phyloP scores from a whole-genome alignment of 176 grass and related monocot species.

The Stipa capillata region DNA sequence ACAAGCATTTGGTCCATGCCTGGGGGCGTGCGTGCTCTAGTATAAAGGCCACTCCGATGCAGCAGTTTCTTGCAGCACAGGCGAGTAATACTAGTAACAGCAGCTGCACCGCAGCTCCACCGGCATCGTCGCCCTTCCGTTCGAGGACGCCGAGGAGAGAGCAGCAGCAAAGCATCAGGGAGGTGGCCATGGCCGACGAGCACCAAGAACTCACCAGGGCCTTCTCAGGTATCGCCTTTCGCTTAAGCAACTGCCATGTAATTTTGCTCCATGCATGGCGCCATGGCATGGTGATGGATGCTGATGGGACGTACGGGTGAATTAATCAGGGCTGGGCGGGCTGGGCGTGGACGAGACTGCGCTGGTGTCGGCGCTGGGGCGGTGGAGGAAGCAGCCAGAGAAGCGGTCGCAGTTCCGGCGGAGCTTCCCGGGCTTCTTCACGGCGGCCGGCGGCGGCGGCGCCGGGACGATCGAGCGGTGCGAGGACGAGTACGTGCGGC shows the following conservation, averaged over 20 bases:
- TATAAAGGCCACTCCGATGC: conserved; percentile 15
- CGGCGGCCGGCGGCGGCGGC: conserved; percentile 13
- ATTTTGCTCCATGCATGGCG: no score
- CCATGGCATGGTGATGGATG: no score
- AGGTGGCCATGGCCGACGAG: conserved; percentile 50
- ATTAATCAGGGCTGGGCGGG: conserved; percentile 55
- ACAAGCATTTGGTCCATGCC: background rate
- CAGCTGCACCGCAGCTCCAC: conserved; percentile 10
- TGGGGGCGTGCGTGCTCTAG: background rate
- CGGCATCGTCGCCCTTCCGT: background rate
- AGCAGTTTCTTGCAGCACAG: conserved; percentile 28
- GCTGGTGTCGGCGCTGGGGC: conserved; percentile 41
- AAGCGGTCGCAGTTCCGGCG: conserved; percentile 40
- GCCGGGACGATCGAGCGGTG: conserved; percentile 54
- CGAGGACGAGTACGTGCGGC: conserved; percentile 53
- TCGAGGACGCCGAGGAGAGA: conserved; percentile 17
- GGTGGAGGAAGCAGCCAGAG: conserved; percentile 67
- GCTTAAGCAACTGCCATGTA: no score
- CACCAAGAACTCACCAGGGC: conserved; percentile 50
- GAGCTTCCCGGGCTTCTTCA: conserved; percentile 56
- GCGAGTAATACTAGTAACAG: background rate
- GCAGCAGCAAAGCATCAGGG: background rate
- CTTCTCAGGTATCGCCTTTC: conserved; percentile 91
- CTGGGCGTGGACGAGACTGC: conserved; percentile 71
- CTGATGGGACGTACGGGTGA: background rate